phyloP scores from a whole-genome alignment of 1,139 yeast genomes.

The Blastobotrys persicus region DNA sequence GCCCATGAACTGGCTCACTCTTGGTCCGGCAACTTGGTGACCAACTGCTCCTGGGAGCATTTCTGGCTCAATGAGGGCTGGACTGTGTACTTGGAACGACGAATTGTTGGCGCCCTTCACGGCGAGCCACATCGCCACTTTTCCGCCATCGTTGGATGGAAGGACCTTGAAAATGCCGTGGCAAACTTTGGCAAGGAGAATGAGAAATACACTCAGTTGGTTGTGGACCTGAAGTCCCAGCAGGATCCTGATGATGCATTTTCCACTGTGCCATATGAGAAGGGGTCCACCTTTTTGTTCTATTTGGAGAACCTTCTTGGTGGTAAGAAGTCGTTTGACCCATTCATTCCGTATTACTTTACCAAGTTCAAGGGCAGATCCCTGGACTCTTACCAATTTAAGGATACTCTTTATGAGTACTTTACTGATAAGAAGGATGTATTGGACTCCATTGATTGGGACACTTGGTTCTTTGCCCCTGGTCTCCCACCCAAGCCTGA shows the following conservation, averaged over 20 bases:
- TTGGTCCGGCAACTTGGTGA: constrained; percentile 88
- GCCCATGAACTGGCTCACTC: constrained; percentile 93
- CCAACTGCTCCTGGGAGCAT: constrained; percentile 90
- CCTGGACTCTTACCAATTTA: constrained; percentile 76
- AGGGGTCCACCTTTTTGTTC: constrained; percentile 78
- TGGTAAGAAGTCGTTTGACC: constrained; percentile 63
- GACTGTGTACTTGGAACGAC: constrained; percentile 88
- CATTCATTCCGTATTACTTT: constrained; percentile 78
- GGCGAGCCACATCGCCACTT: constrained; percentile 80
- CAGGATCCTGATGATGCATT: constrained; percentile 88
- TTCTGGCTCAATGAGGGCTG: constrained; percentile 96
- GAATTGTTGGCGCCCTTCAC: constrained; percentile 72
- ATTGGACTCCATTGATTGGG: constrained; percentile 76
- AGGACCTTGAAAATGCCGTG: constrained; percentile 66
- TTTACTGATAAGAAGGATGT: constrained; percentile 43
- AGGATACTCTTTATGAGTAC: constrained; percentile 69
- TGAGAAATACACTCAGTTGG: constrained; percentile 58
- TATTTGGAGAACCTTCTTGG: constrained; percentile 67
- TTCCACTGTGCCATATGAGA: constrained; percentile 85
- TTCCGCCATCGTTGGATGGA: constrained; percentile 85
- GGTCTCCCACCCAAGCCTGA: constrained; percentile 80
- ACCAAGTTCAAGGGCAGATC: constrained; percentile 64
- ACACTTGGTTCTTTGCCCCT: constrained; percentile 72
- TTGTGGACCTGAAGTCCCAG: constrained; percentile 61
- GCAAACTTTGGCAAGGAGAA: constrained; percentile 51